A percentile compares a stretch with the other conserved stretches of the same genome.
phyloP scores from a whole-genome alignment of 371 early-diverging fungal genomes.

The Mortierella sp. region DNA sequence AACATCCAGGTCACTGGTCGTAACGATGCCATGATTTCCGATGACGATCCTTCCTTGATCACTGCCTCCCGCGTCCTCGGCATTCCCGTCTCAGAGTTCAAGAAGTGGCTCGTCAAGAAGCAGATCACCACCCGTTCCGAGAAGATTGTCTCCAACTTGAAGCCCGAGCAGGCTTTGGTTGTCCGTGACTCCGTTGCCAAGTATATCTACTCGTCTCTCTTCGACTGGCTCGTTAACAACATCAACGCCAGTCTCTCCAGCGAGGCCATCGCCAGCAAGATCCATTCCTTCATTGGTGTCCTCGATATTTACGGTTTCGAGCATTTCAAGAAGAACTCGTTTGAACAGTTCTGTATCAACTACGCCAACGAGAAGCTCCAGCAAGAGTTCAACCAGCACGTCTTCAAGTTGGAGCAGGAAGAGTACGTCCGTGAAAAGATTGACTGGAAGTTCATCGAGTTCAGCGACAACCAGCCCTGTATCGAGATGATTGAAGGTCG shows the following conservation, averaged over 20 bases:
- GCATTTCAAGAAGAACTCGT: conserved; percentile 98
- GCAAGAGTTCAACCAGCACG: conserved; percentile 96
- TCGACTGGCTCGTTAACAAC: conserved; percentile 93
- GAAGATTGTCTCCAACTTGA: conserved; percentile 85
- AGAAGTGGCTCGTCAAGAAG: conserved; percentile 90
- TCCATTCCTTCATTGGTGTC: conserved; percentile 91
- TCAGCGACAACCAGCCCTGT: conserved; percentile 99
- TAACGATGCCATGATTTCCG: conserved; percentile 76
- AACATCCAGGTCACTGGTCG: conserved; percentile 89
- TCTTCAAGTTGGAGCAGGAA: conserved; percentile 96
- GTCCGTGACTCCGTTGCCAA: conserved; percentile 96
- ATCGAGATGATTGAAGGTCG: conserved; percentile 98
- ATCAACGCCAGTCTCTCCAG: conserved; percentile 87
- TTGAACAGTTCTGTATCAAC: conserved; percentile 99
- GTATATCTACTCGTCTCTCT: conserved; percentile 92
- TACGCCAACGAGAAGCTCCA: conserved; percentile 98
- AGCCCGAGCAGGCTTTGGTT: conserved; percentile 80
- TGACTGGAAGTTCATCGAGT: conserved; percentile 93
- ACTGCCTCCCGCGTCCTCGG: conserved; percentile 81
- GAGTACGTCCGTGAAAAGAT: conserved; percentile 96
- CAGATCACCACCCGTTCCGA: conserved; percentile 92
- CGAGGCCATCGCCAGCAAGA: conserved; percentile 66
- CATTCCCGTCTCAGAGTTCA: conserved; percentile 81
- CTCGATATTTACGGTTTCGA: conserved; percentile 98
- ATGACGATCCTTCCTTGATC: conserved; percentile 78